Conservation (phyloP, 495 filamentous ascomycete species). For the Aspergillus asperescens region DNA sequence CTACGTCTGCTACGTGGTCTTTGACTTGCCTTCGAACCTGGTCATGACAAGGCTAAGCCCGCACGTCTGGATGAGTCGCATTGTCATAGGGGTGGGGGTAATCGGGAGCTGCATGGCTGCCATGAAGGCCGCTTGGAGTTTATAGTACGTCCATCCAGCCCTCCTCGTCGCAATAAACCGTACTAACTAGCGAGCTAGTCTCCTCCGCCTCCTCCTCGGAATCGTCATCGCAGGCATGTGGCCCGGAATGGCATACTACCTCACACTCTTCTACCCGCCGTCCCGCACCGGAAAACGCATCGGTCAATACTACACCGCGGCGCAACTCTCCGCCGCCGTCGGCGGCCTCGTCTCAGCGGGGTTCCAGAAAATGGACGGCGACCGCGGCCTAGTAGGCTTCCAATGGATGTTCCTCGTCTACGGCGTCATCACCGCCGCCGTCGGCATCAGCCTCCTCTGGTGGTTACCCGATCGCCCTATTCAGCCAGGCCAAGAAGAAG, state of each 20-base stretch:
- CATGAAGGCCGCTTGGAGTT: slow-evolving; percentile 75
- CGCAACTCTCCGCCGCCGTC: slow-evolving; percentile 84
- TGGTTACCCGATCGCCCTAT: slow-evolving; percentile 84
- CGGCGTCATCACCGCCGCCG: slow-evolving; percentile 64
- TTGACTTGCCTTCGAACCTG: slow-evolving; percentile 85
- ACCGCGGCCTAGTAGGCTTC: slow-evolving; percentile 71
- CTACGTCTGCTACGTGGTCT: slow-evolving; percentile 85
- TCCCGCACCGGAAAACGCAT: slow-evolving; percentile 82
- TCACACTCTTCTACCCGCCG: slow-evolving; percentile 88
- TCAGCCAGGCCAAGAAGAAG: slow-evolving; percentile 47
- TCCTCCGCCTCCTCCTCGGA: slow-evolving; percentile 79
- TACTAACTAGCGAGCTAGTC: slow-evolving; percentile 33
- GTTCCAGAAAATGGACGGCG: slow-evolving; percentile 85
- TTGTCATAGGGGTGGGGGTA: slow-evolving; percentile 80
- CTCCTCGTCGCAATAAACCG: neutral
- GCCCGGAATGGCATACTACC: slow-evolving; percentile 92
- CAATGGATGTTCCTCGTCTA: slow-evolving; percentile 96
- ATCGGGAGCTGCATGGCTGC: slow-evolving; percentile 78
- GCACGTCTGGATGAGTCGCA: slow-evolving; percentile 87
- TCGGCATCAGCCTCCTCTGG: slow-evolving; percentile 72
- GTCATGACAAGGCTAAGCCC: slow-evolving; percentile 82
- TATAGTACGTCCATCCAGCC: slow-evolving; percentile 63
- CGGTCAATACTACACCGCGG: slow-evolving; percentile 82
- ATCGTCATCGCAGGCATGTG: slow-evolving; percentile 90
- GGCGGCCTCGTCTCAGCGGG: slow-evolving; percentile 87